Conservation (phyloP, 768 basidiomycete species). For the Leccinellum albellum region DNA sequence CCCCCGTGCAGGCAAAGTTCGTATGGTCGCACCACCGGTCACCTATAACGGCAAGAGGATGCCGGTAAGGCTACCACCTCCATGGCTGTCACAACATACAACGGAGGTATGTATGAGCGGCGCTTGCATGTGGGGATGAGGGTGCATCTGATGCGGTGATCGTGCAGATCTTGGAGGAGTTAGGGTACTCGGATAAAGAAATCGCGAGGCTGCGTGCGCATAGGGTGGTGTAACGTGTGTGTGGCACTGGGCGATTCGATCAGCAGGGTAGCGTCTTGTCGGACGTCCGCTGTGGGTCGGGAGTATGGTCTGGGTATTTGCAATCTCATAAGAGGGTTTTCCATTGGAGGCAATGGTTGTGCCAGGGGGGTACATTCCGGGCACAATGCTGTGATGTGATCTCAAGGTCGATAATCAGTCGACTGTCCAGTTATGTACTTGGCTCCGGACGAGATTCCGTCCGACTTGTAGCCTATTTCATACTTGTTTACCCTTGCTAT, state of each 20-base stretch:
- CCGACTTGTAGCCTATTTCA: slow-evolving; percentile 30
- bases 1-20: slow-evolving; percentile 70
- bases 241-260: slow-evolving; percentile 1
- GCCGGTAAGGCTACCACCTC: slow-evolving; percentile 71
- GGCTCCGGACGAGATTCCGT: slow-evolving; percentile 22
- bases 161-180: slow-evolving; percentile 37
- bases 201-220: slow-evolving; percentile 43
- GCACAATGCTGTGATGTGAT: slow-evolving; percentile 26
- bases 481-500: slow-evolving; percentile 11
- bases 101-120: slow-evolving; percentile 53
- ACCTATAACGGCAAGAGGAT: slow-evolving; percentile 78
- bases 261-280: slow-evolving; percentile 11
- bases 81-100: slow-evolving; percentile 86
- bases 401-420: slow-evolving; percentile 31
- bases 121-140: slow-evolving; percentile 1
- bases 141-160: neutral
- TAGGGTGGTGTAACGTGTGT: slow-evolving; percentile 37
- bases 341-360: slow-evolving; percentile 15
- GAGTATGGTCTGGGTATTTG: slow-evolving; percentile 23
- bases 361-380: slow-evolving; percentile 2
- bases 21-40: slow-evolving; percentile 78
- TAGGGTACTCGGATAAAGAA: slow-evolving; percentile 39
- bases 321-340: slow-evolving; percentile 23
- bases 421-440: slow-evolving; percentile 31
- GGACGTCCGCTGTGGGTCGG: slow-evolving; percentile 30